Conservation (phyloP, 1,139 yeast species). For the Diutina catenulata region DNA sequence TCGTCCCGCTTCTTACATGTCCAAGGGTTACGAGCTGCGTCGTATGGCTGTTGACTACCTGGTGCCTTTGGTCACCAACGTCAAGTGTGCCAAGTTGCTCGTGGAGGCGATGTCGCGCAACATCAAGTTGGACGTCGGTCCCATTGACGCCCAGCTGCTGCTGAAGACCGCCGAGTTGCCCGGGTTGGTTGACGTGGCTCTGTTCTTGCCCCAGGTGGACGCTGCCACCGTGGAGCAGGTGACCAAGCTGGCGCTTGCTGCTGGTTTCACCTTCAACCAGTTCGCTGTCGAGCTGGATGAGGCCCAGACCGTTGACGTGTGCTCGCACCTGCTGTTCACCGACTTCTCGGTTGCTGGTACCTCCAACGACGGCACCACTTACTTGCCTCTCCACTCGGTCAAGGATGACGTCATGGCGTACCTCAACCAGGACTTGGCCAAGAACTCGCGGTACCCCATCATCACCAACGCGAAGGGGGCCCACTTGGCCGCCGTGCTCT, state of each 20-base stretch:
- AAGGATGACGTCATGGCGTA: slow-evolving; percentile 1
- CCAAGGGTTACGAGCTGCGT: slow-evolving; percentile 96
- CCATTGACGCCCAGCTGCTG: slow-evolving; percentile 83
- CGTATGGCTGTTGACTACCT: slow-evolving; percentile 99
- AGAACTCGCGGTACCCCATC: slow-evolving; percentile 33
- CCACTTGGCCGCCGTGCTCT: slow-evolving; percentile 79
- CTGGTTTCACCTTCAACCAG: slow-evolving; percentile 85
- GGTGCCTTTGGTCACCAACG: slow-evolving; percentile 94
- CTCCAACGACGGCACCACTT: background rate
- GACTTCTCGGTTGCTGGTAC: slow-evolving; percentile 20
- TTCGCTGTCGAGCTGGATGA: slow-evolving; percentile 59
- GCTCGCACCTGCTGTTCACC: slow-evolving; percentile 66
- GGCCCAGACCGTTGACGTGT: slow-evolving; percentile 57
- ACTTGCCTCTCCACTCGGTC: background rate
- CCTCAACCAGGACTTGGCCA: background rate
- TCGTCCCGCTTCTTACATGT: slow-evolving; percentile 96
- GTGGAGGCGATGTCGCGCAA: slow-evolving; percentile 84
- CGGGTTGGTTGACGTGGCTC: slow-evolving; percentile 73
- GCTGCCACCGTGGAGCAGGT: slow-evolving; percentile 44
- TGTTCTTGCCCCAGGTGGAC: slow-evolving; percentile 64
- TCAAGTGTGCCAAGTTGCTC: slow-evolving; percentile 90
- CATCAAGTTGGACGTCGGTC: slow-evolving; percentile 54
- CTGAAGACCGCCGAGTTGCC: slow-evolving; percentile 77
- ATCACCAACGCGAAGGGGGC: slow-evolving; percentile 89
- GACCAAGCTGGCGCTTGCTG: slow-evolving; percentile 59